Percentiles rank a stretch among this genome's conserved stretches.
Conservation (phyloP, 1,284 basidiomycete species). For the Tylopilus sp. region DNA sequence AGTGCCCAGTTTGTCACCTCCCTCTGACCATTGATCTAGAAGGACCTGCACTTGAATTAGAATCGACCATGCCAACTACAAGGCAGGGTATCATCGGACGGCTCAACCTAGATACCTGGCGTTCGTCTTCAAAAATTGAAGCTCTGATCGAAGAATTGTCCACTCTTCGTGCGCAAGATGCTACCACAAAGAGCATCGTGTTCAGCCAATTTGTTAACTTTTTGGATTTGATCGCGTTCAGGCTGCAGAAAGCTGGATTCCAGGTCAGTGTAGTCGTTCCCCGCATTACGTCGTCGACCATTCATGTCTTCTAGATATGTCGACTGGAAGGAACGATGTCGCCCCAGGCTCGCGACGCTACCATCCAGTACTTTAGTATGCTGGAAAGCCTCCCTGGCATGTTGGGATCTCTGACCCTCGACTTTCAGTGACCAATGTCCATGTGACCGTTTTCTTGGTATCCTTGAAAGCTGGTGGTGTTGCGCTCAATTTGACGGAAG, state of each 20-base stretch:
- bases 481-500: constrained; percentile 90
- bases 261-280: constrained; percentile 44
- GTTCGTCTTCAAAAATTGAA: constrained; percentile 96
- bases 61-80: constrained; percentile 53
- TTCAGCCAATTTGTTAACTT: constrained; percentile 95
- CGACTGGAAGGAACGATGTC: constrained; percentile 97
- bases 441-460: constrained; percentile 96
- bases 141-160: constrained; percentile 93
- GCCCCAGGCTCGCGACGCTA: constrained; percentile 92
- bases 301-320: constrained; percentile 65
- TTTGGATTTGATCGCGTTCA: constrained; percentile 87
- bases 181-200: constrained; percentile 94
- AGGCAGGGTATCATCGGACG: constrained; percentile 94
- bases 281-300: not conserved
- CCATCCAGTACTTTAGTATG: constrained; percentile 91
- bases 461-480: constrained; percentile 96
- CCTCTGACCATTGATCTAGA: constrained; percentile 94
- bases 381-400: constrained; percentile 7
- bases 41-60: constrained; percentile 84
- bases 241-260: constrained; percentile 90
- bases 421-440: constrained; percentile 78
- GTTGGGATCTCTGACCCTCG: constrained; percentile 4
- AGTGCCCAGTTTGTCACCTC: constrained; percentile 94
- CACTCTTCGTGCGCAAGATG: constrained; percentile 79
- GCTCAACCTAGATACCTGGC: constrained; percentile 86